Evolutionary conservation across 129 eudicot genomes (phyloP), one percentile per base, ranked within the genome.

Genomic region (Flaveria linearis): DNA sequence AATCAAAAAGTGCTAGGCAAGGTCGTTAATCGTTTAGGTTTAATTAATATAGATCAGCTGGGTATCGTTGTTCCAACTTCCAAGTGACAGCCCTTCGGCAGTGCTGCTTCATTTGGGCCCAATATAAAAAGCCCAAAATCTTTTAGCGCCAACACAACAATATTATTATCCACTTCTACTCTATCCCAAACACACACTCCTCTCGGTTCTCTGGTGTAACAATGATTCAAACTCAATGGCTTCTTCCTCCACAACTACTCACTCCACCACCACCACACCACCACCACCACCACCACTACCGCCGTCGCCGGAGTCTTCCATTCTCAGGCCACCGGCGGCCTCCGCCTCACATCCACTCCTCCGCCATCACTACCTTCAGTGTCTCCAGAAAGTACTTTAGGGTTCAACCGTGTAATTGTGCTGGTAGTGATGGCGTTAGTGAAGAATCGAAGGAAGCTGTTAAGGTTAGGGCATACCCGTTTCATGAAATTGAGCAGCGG

Each of bases 401-500:
- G 2, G 66, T 78, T 43, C 65, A 47, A 55, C 71, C 41, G 26
- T 76, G 30, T 45, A 82, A 82, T 70, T 80, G 78, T 60, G 33
- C 43, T 41, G 58, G 0, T 14, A 65, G 13, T 71, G 33, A 57
- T 6, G 63, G 75, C 69, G 30, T 42, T 25, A 57, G 57, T 57
- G 76, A 69, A 46, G 74, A 74, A 47, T 18, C 80, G 41, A 77
- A 52, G 53, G 73, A 71, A 74, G 30, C 50, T 67, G 87, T 77
- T 69, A 84, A 79, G 50, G 68, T 66, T 55, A 91, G 91, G 82
- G 87, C 86, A 2, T 91, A 94, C 49, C 96, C 97, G 0, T 94
- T 91, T 78, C 82, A 94, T 39, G 96, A 91, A 64, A 89, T 94
- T 14, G 98, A 91, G 79, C 83, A 85, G 0, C 83, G 80, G 76